These are phyloP conservation scores for Tetracladium maxilliforme DNA, from an alignment of 2,329 filamentous ascomycete species.

Conservation along the genomic window DNA sequence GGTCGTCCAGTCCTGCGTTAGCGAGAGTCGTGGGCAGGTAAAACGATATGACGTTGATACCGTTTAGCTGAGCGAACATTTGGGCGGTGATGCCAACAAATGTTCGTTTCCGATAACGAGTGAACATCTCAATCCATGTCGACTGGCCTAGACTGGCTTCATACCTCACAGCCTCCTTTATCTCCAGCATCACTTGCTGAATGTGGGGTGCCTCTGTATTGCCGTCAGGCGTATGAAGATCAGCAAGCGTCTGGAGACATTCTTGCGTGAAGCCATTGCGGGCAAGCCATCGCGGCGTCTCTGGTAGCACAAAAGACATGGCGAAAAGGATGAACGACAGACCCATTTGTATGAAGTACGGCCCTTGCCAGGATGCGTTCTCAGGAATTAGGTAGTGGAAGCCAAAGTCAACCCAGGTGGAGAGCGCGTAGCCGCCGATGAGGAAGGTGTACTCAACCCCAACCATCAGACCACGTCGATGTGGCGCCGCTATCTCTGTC, in stretches of 20 bases:
- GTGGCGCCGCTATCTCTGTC: constrained; percentile 19
- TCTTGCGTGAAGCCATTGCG: constrained; percentile 22
- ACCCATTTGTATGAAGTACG: constrained; percentile 16
- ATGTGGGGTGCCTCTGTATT: constrained; percentile 17
- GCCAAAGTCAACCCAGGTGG: constrained; percentile 21
- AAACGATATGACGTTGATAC: constrained; percentile 25
- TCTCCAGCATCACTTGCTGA: constrained; percentile 19
- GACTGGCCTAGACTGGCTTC: constrained; percentile 17
- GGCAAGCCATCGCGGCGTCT: constrained; percentile 23
- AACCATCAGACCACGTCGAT: constrained; percentile 20
- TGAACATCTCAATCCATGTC: constrained; percentile 24
- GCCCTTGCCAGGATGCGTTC: constrained; percentile 16
- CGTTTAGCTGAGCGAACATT: constrained; percentile 24
- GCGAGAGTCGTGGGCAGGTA: constrained; percentile 21
- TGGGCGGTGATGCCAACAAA: constrained; percentile 22
- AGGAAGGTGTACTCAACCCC: constrained; percentile 20
- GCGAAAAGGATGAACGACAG: constrained; percentile 15
- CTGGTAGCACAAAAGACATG: constrained; percentile 21
- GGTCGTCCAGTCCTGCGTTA: constrained; percentile 18
- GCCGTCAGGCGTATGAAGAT: constrained; percentile 20
- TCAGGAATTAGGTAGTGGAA: constrained; percentile 19
- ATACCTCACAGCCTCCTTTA: constrained; percentile 20
- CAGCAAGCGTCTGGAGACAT: constrained; percentile 21
- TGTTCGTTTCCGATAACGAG: constrained; percentile 23
- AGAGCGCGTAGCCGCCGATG: constrained; percentile 21